phyloP scores from a whole-genome alignment of 805 yeast genomes.

The Cyberlindnera saturnus region DNA sequence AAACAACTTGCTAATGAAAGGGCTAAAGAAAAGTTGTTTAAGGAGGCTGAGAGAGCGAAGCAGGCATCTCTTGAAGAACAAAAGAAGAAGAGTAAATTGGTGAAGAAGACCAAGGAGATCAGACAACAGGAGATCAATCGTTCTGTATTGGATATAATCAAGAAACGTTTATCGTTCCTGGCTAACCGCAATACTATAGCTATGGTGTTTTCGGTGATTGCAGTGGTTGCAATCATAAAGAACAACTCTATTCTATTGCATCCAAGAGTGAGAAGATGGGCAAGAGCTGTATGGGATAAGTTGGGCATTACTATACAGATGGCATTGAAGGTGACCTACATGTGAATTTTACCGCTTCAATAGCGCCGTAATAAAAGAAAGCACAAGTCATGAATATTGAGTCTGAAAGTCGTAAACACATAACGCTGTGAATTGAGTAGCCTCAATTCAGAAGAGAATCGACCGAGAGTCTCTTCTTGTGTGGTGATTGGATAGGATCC shows the following conservation, averaged over 20 bases:
- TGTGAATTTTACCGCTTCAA: constrained; percentile 4
- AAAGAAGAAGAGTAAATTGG: constrained; percentile 1
- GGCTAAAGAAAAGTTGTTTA: constrained; percentile 5
- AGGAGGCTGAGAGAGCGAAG: constrained; percentile 9
- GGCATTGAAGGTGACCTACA: constrained; percentile 24
- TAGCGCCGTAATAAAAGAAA: background rate
- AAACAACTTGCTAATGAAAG: constrained; percentile 4
- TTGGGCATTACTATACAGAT: constrained; percentile 13
- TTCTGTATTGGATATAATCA: constrained; percentile 13
- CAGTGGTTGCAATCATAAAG: constrained; percentile 10
- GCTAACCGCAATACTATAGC: constrained; percentile 5
- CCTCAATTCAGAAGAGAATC: constrained; percentile 10
- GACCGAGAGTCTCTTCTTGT: constrained; percentile 9
- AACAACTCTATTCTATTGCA: constrained; percentile 8
- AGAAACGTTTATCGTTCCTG: constrained; percentile 8
- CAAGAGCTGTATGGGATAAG: constrained; percentile 12
- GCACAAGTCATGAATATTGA: no score
- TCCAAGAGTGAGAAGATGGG: constrained; percentile 7
- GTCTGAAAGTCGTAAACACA: no score
- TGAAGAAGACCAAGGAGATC: background rate
- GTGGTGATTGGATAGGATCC: background rate
- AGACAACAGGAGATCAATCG: background rate
- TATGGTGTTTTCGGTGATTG: constrained; percentile 11
- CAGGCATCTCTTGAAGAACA: constrained; percentile 4
- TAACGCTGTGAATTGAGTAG: no score